Evolutionary conservation across 2,329 filamentous ascomycete species (phyloP).

Genomic region (Pseudogymnoascus sp.): DNA sequence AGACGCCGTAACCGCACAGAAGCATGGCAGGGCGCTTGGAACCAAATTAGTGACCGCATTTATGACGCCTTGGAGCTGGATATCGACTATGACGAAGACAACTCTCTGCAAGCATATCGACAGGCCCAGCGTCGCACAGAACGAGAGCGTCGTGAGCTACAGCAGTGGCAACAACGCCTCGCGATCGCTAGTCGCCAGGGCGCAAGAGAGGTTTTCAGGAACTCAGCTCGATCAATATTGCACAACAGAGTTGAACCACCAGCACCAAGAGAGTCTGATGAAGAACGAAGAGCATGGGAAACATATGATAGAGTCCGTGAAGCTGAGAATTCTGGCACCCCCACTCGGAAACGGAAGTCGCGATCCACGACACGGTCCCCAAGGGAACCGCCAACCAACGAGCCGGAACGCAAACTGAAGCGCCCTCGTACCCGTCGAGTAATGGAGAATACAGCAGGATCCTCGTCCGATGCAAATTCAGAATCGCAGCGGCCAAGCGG

Average conservation of each 20-base stretch:
- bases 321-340: constrained; percentile 45
- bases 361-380: constrained; percentile 65
- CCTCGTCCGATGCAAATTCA: constrained; percentile 35
- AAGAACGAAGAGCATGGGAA: constrained; percentile 82
- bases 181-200: constrained; percentile 75
- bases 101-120: constrained; percentile 45
- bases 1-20: constrained; percentile 60
- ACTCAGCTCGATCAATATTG: constrained; percentile 55
- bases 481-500: constrained; percentile 25
- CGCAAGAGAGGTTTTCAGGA: constrained; percentile 62
- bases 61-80: constrained; percentile 67
- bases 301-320: constrained; percentile 80
- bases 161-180: constrained; percentile 76
- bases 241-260: constrained; percentile 40
- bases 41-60: constrained; percentile 51
- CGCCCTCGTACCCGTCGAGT: constrained; percentile 72
- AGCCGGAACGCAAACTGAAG: constrained; percentile 78
- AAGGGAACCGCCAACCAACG: constrained; percentile 52
- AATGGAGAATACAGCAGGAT: constrained; percentile 41
- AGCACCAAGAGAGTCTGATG: constrained; percentile 62
- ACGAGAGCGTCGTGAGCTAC: constrained; percentile 48
- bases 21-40: constrained; percentile 86
- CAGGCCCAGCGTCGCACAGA: constrained; percentile 43
- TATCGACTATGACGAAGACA: constrained; percentile 76
- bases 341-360: constrained; percentile 64